Conservation (phyloP, 306 rosid genomes). For the Pyrus betulifolia region DNA sequence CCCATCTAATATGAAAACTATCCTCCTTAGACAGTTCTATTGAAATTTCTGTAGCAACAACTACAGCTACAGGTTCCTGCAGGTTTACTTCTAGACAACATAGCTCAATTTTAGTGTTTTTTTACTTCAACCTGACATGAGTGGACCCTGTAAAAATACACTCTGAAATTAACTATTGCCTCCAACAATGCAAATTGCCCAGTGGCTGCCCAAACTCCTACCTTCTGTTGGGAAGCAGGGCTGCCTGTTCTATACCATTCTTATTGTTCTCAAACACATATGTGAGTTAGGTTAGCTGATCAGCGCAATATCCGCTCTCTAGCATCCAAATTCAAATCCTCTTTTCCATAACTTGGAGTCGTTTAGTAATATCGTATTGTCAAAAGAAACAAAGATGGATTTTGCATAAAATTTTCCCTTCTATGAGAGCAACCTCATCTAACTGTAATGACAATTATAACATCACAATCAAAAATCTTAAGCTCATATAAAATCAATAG, state of each 20-base stretch:
- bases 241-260: too few species aligned
- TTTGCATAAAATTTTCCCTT: background rate
- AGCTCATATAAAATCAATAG: background rate
- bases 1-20: background rate
- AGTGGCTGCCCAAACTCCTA: background rate
- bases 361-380: background rate
- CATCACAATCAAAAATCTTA: background rate
- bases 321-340: background rate
- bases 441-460: background rate
- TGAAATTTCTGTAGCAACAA: background rate
- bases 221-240: background rate
- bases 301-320: background rate
- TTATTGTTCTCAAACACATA: background rate
- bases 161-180: background rate
- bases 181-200: background rate
- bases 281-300: background rate
- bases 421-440: background rate
- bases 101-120: background rate
- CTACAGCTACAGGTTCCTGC: background rate
- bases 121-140: background rate
- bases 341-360: background rate
- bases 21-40: too few species aligned
- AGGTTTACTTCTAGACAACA: too few species aligned
- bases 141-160: background rate
- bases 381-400: background rate